Evolutionary conservation across 106 monocot species (phyloP), one percentile per base, ranked within the genome.

Genomic region (Phalaenopsis aphrodite): DNA sequence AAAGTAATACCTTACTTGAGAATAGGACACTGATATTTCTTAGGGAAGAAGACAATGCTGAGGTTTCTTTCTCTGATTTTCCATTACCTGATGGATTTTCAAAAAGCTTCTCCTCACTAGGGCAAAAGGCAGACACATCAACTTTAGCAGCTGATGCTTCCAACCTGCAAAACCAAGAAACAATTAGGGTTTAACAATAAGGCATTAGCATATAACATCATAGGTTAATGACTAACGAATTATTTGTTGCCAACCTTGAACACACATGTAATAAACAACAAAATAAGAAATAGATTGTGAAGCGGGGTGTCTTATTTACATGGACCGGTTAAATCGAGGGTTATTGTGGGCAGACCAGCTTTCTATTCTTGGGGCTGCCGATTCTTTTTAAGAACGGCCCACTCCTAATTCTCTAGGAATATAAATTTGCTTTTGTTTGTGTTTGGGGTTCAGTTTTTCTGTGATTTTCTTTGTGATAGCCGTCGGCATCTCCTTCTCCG

Each of bases 91-190:
- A 72, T 82, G 61, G 75, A 58, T 86, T 66, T 73, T 77, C 55
- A 65, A 76, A 75, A 21, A 61, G 48, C 58, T 17, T 66, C 23
- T 52, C 56, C 37, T 82, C 76, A 24, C 69, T 47, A 30, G 87
- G 85, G 21, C 47, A 52, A 24, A 74, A 75, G 4, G 84, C 5
- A 66, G 84, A 86, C 74, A 95, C 57, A 77, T 86, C 80, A 79
- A 95, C 95, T 84, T 56, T 55, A 78, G 80, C 82, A 77, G 88
- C 65, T 74, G 89, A 88, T 84, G 93, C 95, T 78, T 93, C 95
- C 88, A 95, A 84, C 80, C 95, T 95, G 79, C 49, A 71, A 68
- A 41, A 14, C 10, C 38, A 30, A 77, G 42, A 17, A 41, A 71
- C 39, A 65, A 45, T 19, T 8, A n/a, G 6, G 42, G 18, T 18